Evolutionary conservation across 2,329 filamentous ascomycete species (phyloP), one percentile per base, ranked within the genome.

Genomic region (Cadophora gregata): DNA sequence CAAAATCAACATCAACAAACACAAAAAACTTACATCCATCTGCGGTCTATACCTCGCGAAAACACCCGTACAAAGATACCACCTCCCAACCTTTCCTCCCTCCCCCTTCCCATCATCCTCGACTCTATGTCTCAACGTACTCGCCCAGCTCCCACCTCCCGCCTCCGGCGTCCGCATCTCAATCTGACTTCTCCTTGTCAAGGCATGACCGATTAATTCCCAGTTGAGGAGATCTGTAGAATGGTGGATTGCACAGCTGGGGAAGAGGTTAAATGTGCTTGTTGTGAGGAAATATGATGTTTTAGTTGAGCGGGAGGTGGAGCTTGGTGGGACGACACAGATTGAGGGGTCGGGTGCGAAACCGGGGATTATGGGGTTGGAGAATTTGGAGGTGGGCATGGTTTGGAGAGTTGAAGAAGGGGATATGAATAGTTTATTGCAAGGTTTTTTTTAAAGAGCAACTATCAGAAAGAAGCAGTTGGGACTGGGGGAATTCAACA

Each of bases 181-280:
- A 38, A 63, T 36, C 33, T 63, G 60, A 21, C 60, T 63, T 21
- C 50, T 53, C 31, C 60, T 47, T 81, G 77, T 86, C 59, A 87
- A 77, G 1, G 83, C 84, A 69, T 86, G 81, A 4, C 80, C 81
- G 53, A 85, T 82, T n/a, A 86, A 79, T 6, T 77, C 77, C 84
- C 84, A 87, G 50, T 82, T 81, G 9, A 84, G 75, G 12, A 86
- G 78, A 68, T 86, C 81, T 0, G 77, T 83, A 24, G 84, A 86
- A 29, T 86, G 81, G 71, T 89, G 88, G 65, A 90, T 85, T 16
- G 86, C 84, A n/a, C 83, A 83, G 4, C 85, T 86, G 0, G 86
- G 87, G 67, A 86, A 88, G 74, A 82, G 86, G 74, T 89, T 86
- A 65, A 90, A 89, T 0, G 85, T 86, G 0, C 86, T 89, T 4